These are phyloP conservation scores for Elongisporangium senticosum DNA, from an alignment of 352 stramenopile genomes.

Conservation along the genomic window DNA sequence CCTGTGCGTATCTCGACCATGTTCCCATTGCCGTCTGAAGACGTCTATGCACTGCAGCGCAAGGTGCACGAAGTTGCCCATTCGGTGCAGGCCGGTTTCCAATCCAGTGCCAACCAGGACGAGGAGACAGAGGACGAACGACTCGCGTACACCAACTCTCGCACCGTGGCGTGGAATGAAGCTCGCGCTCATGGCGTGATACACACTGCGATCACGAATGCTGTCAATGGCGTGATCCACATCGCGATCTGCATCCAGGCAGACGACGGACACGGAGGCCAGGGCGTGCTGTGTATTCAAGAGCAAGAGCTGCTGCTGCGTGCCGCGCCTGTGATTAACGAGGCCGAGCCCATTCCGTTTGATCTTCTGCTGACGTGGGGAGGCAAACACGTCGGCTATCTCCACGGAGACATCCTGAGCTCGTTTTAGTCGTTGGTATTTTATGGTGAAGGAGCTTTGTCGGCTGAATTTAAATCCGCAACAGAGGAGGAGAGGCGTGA, in stretches of 20 bases:
- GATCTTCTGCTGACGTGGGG: slow-evolving; percentile 68
- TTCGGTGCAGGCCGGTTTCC: slow-evolving; percentile 64
- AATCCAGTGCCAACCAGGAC: slow-evolving; percentile 49
- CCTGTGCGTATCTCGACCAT: slow-evolving; percentile 65
- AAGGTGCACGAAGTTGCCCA: slow-evolving; percentile 73
- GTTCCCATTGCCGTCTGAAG: slow-evolving; percentile 68
- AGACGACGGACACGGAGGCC: slow-evolving; percentile 47
- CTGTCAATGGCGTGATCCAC: slow-evolving; percentile 61
- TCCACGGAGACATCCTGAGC: slow-evolving; percentile 41
- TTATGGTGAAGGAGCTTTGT: slow-evolving; percentile 1
- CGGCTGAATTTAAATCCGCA: too few relatives aligned
- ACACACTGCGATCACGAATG: slow-evolving; percentile 62
- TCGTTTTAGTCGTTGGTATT: slow-evolving; percentile 25
- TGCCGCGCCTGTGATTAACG: slow-evolving; percentile 30
- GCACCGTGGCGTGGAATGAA: slow-evolving; percentile 53
- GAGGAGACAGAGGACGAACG: slow-evolving; percentile 53
- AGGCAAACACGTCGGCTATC: slow-evolving; percentile 56
- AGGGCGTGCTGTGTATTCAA: slow-evolving; percentile 65
- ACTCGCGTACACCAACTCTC: slow-evolving; percentile 70
- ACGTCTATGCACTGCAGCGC: slow-evolving; percentile 64
- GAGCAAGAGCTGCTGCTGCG: slow-evolving; percentile 45
- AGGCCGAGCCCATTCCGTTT: slow-evolving; percentile 52
- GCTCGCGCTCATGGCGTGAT: slow-evolving; percentile 48
- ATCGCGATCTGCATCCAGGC: slow-evolving; percentile 66
- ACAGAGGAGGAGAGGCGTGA: not conserved